Percentiles rank a stretch among this genome's conserved stretches.
These are phyloP conservation scores for Cytidiella melzeri DNA, from an alignment of 768 basidiomycete genomes.

Conservation along the genomic window DNA sequence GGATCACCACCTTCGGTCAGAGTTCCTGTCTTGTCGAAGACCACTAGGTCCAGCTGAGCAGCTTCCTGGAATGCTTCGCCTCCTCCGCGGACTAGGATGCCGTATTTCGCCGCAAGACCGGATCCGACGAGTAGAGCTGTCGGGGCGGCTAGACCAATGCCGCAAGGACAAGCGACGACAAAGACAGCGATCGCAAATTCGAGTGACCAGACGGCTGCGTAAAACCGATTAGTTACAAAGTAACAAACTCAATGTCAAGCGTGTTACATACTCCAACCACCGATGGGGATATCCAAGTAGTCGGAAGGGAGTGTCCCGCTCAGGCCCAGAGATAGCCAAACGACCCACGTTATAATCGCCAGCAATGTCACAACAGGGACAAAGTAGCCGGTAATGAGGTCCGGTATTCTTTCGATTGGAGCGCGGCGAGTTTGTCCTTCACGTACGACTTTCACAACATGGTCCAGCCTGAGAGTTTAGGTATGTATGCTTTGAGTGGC, in stretches of 20 bases:
- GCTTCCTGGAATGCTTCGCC: conserved; percentile 86
- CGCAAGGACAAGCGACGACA: conserved; percentile 83
- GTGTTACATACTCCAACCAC: conserved; percentile 54
- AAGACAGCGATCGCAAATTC: conserved; percentile 81
- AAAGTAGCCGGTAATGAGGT: conserved; percentile 69
- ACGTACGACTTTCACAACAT: conserved; percentile 69
- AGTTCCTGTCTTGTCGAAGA: conserved; percentile 88
- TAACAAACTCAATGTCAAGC: no score
- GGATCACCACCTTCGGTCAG: conserved; percentile 64
- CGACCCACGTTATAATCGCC: conserved; percentile 61
- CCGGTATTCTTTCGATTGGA: conserved; percentile 74
- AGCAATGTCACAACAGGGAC: conserved; percentile 73
- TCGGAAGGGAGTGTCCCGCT: conserved; percentile 47
- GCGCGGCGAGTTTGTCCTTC: conserved; percentile 70
- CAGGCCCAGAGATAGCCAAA: conserved; percentile 66
- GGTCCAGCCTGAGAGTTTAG: conserved; percentile 59
- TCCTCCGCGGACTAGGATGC: conserved; percentile 81
- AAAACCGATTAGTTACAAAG: neutral
- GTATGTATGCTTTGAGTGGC: no score
- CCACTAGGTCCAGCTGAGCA: conserved; percentile 62
- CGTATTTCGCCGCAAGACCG: conserved; percentile 71
- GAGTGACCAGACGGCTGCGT: conserved; percentile 64
- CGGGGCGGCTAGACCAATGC: conserved; percentile 80
- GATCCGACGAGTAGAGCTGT: conserved; percentile 81
- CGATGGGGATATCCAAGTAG: conserved; percentile 47